Evolutionary conservation across 129 eudicot genomes (phyloP), one percentile per base, ranked within the genome.

Genomic region (Kitagawia praeruptora): DNA sequence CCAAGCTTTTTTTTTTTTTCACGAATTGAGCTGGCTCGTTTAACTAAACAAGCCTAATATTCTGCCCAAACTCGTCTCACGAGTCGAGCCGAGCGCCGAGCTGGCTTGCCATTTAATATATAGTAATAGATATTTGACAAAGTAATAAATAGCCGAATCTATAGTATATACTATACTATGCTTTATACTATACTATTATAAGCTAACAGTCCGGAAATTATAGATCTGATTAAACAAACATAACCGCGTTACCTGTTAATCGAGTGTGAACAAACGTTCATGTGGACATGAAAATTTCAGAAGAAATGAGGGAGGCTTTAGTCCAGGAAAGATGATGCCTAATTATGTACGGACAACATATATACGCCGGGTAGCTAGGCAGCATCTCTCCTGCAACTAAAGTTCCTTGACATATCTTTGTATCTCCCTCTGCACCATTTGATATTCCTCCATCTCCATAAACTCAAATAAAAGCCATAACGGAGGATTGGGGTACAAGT

Each of bases 271-370:
- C 47, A 15, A 39, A 70, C 21, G 5, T 70, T 38, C 28, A 19
- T 71, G 34, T 71, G 48, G 18, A 41, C 19, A 21, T 41, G 34
- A 42, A 23, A 0, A 2, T 18, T 23, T n/a, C 6, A 25, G 38
- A n/a, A 73, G 76, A 42, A 42, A 23, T 41, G 47, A 73, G 38
- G n/a, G 76, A 47, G 54, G 76, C 54, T 73, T 73, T 25, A 73
- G 53, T 73, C 76, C 48, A 73, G 76, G 38, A 73, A 73, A 42
- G 53, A 73, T 73, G 76, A 73, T 45, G 54, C 37, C 51, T 39
- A 34, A 34, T 34, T 34, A 34, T 34, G 37, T 34, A 34, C 3
- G 0, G 10, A 54, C 6, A 54, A 54, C 27, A 54, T 1, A 7
- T 21, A 19, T 4, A 16, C n/a, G 25, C 8, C 5, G 49, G 15